Conservation (phyloP, 768 basidiomycete species). For the Suillus alpinus region DNA sequence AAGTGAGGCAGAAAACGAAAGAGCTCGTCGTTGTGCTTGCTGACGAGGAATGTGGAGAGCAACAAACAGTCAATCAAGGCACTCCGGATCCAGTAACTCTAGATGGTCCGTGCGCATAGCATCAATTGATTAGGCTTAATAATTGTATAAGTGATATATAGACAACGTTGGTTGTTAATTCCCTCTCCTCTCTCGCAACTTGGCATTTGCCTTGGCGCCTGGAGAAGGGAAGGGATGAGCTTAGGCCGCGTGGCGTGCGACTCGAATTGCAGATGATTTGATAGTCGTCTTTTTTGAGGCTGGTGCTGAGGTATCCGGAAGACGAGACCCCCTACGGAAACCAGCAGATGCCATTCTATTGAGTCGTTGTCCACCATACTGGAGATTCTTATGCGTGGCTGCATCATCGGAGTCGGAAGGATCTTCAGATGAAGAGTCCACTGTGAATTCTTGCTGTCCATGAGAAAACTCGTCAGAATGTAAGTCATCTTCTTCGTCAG, state of each 20-base stretch:
- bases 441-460: not conserved
- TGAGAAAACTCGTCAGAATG: not conserved
- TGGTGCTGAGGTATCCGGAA: not conserved
- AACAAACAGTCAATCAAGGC: not conserved
- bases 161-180: not conserved
- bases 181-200: not conserved
- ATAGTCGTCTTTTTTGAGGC: not conserved
- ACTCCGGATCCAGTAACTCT: constrained; percentile 3
- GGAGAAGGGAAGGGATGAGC: not conserved
- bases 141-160: not conserved
- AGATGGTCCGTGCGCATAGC: constrained; percentile 16
- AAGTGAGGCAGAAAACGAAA: not conserved
- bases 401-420: constrained; percentile 29
- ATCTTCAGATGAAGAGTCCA: not conserved
- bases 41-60: constrained; percentile 1
- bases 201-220: not conserved
- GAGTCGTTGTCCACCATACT: constrained; percentile 12
- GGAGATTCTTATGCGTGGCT: constrained; percentile 22
- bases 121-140: not conserved
- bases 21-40: constrained; percentile 4
- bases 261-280: not conserved
- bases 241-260: not conserved
- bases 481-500: not conserved
- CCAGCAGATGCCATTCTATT: constrained; percentile 13
- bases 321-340: not conserved